Base-by-base conservation (phyloP, 2,329 filamentous ascomycete genomes). In the Didymella segeticola region DNA sequence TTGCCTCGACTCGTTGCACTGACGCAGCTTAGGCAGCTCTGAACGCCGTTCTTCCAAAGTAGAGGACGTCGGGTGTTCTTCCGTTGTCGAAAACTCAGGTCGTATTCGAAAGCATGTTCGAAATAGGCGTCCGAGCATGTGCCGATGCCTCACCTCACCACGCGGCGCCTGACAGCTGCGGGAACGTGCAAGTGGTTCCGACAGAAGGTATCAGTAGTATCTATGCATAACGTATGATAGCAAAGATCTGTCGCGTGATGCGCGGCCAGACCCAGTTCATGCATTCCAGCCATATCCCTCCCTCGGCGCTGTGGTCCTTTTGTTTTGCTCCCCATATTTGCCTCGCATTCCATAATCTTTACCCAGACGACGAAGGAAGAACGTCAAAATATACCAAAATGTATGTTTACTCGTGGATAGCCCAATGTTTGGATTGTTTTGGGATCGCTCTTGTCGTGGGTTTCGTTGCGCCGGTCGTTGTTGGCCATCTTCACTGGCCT, bases 331-430 rank as follows among this genome's bases (percentile, higher is more conserved):
- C 60, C 57, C 66, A 69, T 70, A 57, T 69, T 64, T 67, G 55
- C 52, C 58, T 59, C 43, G 55, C 74, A 76, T 77, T 76, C 74
- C 73, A 60, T 25, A 17, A 51, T 38, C 23, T 56, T 67, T 70
- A 66, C 69, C 71, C 58, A 66, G 71, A 69, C 71, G 63, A 76
- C 72, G 53, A 38, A 53, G 47, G 62, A 65, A 70, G 70, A 57
- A 66, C 59, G 47, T 50, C 55, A 45, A 60, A 57, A 62, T 58
- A 67, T 41, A 64, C 58, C 66, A 70, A 48, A 67, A 70, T 57
- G 57, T 66, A 68, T 71, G 66, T 70, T 68, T 67, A 68, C 61
- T 53, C 56, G 50, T 31, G 15, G 42, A 42, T 49, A 42, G 56
- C 56, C 53, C 50, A 37, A 43, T 47, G 47, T 45, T 52, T 48